Conservation (phyloP, 768 basidiomycete genomes). For the Cystobasidium onofrii region DNA sequence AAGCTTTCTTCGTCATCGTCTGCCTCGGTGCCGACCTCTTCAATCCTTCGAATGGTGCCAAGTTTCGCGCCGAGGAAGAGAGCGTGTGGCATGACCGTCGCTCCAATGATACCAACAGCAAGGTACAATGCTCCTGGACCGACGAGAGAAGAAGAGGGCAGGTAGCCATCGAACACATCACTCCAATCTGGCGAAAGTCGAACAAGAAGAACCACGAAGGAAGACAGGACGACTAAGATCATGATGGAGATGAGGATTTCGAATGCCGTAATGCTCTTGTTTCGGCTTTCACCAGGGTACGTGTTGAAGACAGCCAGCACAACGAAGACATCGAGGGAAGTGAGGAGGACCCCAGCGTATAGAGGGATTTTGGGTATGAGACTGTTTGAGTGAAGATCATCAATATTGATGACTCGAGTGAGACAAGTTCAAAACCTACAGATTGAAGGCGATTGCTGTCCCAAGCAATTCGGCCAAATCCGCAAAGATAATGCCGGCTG, state of each 20-base stretch:
- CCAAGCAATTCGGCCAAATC: constrained; percentile 67
- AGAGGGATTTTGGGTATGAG: constrained; percentile 62
- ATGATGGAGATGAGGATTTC: constrained; percentile 41
- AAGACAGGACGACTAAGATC: constrained; percentile 61
- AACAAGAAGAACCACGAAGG: constrained; percentile 68
- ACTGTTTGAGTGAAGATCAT: constrained; percentile 3
- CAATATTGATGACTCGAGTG: neutral
- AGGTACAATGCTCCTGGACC: constrained; percentile 46
- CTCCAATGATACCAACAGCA: constrained; percentile 55
- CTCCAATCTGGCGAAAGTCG: constrained; percentile 68
- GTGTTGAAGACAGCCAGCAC: constrained; percentile 50
- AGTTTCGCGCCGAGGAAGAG: constrained; percentile 81
- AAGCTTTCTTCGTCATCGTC: neutral
- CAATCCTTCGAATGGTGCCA: constrained; percentile 69
- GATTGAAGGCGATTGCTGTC: constrained; percentile 67
- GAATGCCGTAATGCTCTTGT: constrained; percentile 38
- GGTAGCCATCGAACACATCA: constrained; percentile 63
- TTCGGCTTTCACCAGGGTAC: constrained; percentile 37
- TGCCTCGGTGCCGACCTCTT: constrained; percentile 43
- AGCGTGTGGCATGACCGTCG: constrained; percentile 88
- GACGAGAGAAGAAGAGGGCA: constrained; percentile 43
- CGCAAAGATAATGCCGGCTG: constrained; percentile 43
- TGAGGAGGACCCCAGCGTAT: constrained; percentile 64
- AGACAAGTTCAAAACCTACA: constrained; percentile 46
- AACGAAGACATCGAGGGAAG: constrained; percentile 60